Base-by-base conservation (phyloP, 2,329 filamentous ascomycete genomes). In the Lithohypha guttulata region DNA sequence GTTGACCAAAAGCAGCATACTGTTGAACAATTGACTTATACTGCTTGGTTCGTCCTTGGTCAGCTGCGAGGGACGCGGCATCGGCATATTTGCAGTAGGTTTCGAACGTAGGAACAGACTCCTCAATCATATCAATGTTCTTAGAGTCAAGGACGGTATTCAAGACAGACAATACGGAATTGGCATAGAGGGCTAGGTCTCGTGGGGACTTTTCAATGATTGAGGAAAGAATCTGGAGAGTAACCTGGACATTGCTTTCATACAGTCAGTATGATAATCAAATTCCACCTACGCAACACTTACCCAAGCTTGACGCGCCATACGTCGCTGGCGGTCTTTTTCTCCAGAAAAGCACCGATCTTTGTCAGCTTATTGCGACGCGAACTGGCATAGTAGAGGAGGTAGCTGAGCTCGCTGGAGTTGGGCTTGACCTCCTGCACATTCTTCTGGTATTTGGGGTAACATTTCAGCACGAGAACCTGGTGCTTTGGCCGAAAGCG, bases 281-380 rank as follows among this genome's bases (percentile, higher is more conserved):
- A n/a, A n/a, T n/a, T n/a, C n/a, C n/a, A n/a, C n/a, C n/a, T n/a
- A n/a, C 23, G 30, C 20, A 13, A 32, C n/a, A 44, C 73, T 55
- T 68, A 93, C 82, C 87, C 87, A 56, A 91, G 84, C 55, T 85
- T 79, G 60, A 77, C 74, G 56, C 84, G 82, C 77, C 81, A 93
- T 50, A 95, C 85, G 67, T 98, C 91, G 55, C 78, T 81, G 45
- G 83, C 83, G 15, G 85, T 91, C 67, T 89, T 85, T 69, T 89
- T 93, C 66, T 96, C 87, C 49, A 98, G 71, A 58, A 95, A 98
- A 52, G 78, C 79, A 60, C 85, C 86, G 51, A 98, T 87, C 65
- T 98, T 98, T 56, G 91, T 84, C 53, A 96, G 78, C 71, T 96
- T 98, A 63, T 84, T 89, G 49, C 85, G 79, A 44, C 89, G 84